phyloP scores from a whole-genome alignment of 2,329 filamentous ascomycete species.

The Zymoseptoria tritici region DNA sequence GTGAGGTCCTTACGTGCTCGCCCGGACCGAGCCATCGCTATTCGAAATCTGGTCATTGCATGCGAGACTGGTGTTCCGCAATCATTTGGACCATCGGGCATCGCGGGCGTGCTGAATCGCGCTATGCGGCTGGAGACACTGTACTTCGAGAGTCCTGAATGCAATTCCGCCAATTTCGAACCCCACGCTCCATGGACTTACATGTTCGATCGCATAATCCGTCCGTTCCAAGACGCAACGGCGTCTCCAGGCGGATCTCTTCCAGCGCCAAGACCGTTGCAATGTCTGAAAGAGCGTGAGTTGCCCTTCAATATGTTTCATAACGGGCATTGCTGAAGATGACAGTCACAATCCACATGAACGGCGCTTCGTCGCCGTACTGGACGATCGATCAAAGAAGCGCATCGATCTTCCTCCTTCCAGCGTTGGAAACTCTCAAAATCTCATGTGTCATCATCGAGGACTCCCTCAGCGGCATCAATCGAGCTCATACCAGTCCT shows the following conservation, averaged over 20 bases:
- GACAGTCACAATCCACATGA: conserved; percentile 18
- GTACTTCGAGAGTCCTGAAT: conserved; percentile 18
- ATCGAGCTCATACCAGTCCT: conserved; percentile 4
- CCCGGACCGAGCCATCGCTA: conserved; percentile 6
- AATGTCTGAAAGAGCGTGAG: conserved; percentile 14
- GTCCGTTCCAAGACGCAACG: conserved; percentile 11
- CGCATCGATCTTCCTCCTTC: conserved; percentile 13
- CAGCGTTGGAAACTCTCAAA: conserved; percentile 12
- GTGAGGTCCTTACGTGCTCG: conserved; percentile 1
- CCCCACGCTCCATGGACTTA: conserved; percentile 8
- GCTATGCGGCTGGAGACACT: conserved; percentile 11
- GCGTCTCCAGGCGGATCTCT: background rate
- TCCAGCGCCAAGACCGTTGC: conserved; percentile 6
- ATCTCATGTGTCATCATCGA: conserved; percentile 20
- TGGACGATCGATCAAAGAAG: conserved; percentile 13
- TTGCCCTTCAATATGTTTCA: background rate
- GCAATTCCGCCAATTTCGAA: conserved; percentile 17
- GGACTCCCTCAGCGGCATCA: background rate
- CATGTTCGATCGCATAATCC: conserved; percentile 10
- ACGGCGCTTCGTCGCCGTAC: conserved; percentile 17
- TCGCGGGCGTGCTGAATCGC: conserved; percentile 1
- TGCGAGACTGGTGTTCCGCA: conserved; percentile 6
- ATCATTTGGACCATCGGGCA: conserved; percentile 8
- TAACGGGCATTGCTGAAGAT: background rate
- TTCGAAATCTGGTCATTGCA: conserved; percentile 11